Evolutionary conservation across 73 alveolate genomes (phyloP).

Genomic region (Paramecium pentaurelia): DNA sequence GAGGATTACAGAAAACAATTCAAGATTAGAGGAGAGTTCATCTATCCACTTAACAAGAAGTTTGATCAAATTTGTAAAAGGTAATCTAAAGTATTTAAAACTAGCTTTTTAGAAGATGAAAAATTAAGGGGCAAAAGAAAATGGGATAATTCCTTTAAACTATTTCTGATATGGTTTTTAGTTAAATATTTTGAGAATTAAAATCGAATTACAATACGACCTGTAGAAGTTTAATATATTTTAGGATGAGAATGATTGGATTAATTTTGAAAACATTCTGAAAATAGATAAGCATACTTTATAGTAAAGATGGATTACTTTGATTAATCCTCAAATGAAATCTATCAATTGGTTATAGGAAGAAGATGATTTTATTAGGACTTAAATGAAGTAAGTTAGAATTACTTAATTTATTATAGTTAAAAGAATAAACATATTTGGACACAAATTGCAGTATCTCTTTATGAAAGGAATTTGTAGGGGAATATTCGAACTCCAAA

Average conservation of each 20-base stretch:
- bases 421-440: constrained; percentile 16
- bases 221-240: not conserved
- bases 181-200: not conserved
- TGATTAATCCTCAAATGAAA: constrained; percentile 25
- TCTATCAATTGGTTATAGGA: constrained; percentile 10
- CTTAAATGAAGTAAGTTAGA: not conserved
- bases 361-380: constrained; percentile 26
- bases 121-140: constrained; percentile 2
- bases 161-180: constrained; percentile 8
- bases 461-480: not conserved
- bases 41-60: not conserved
- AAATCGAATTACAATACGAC: not conserved
- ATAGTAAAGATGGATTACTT: constrained; percentile 23
- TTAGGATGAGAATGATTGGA: constrained; percentile 39
- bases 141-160: constrained; percentile 44
- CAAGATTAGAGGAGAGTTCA: constrained; percentile 23
- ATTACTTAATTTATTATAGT: not conserved
- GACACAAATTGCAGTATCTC: constrained; percentile 13
- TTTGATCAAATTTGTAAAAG: not conserved
- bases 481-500: constrained; percentile 36
- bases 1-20: not conserved
- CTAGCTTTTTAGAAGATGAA: constrained; percentile 37
- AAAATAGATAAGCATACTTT: not conserved
- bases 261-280: not conserved
- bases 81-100: not conserved